These are phyloP conservation scores for Beauveria bassiana DNA, from an alignment of 2,329 filamentous ascomycete species.

Conservation along the genomic window DNA sequence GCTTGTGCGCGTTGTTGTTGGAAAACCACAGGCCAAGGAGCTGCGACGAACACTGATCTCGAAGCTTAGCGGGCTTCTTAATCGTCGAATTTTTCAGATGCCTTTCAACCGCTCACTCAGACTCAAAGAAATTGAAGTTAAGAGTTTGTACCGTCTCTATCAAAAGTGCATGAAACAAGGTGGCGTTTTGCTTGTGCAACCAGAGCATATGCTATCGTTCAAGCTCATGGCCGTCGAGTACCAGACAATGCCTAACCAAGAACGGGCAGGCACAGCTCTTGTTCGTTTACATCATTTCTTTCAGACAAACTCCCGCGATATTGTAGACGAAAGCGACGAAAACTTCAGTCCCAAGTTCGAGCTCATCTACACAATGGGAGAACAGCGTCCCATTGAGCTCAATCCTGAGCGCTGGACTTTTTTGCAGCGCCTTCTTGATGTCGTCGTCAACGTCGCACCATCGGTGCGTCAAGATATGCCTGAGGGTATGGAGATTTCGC, in stretches of 20 bases:
- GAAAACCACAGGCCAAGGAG: conserved; percentile 53
- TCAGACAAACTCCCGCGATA: conserved; percentile 38
- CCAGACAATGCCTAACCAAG: conserved; percentile 21
- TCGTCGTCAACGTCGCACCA: not conserved
- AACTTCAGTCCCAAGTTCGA: conserved; percentile 55
- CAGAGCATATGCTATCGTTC: conserved; percentile 58
- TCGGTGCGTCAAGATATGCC: not conserved
- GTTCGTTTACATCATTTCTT: conserved; percentile 38
- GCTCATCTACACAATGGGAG: conserved; percentile 55
- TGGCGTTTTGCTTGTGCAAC: conserved; percentile 53
- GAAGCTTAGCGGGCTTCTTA: conserved; percentile 48
- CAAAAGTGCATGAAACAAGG: conserved; percentile 38
- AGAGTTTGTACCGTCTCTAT: conserved; percentile 30
- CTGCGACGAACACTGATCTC: conserved; percentile 49
- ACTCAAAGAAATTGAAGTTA: conserved; percentile 24
- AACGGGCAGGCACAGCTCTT: conserved; percentile 23
- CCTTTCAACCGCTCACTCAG: conserved; percentile 49
- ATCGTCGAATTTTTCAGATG: conserved; percentile 46
- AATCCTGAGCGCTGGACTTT: conserved; percentile 48
- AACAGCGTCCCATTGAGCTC: conserved; percentile 41
- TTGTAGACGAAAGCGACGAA: conserved; percentile 61
- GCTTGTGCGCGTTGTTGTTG: conserved; percentile 52
- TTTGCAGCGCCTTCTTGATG: conserved; percentile 30
- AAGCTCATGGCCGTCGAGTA: conserved; percentile 44
- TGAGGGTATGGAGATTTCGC: not conserved